A percentile compares a stretch with the other conserved stretches of the same genome.
These are phyloP conservation scores for Gliomastix tumulicola DNA, from an alignment of 2,329 filamentous ascomycete species.

Conservation along the genomic window DNA sequence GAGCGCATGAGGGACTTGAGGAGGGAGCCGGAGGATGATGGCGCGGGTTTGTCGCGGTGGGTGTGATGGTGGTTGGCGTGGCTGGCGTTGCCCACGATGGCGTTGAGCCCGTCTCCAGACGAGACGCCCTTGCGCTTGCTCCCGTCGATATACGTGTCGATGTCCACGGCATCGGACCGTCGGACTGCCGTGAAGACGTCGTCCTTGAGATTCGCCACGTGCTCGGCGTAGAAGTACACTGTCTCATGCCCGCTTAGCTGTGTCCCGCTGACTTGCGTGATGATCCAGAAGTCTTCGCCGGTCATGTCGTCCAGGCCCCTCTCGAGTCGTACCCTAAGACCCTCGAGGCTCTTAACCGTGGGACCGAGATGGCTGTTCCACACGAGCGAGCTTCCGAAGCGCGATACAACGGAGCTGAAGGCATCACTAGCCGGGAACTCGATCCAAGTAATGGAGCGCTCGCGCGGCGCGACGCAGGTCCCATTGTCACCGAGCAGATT, in stretches of 20 bases:
- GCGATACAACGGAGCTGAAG: slow-evolving; percentile 20
- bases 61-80: too few relatives aligned
- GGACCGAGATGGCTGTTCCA: slow-evolving; percentile 30
- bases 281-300: slow-evolving; percentile 50
- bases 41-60: slow-evolving; percentile 14
- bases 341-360: slow-evolving; percentile 44
- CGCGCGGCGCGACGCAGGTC: slow-evolving; percentile 65
- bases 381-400: slow-evolving; percentile 22
- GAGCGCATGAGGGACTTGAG: slow-evolving; percentile 39
- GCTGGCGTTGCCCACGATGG: slow-evolving; percentile 8
- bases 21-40: slow-evolving; percentile 27
- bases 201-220: slow-evolving; percentile 71
- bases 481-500: slow-evolving; percentile 70
- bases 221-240: slow-evolving; percentile 69
- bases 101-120: slow-evolving; percentile 10
- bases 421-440: slow-evolving; percentile 49
- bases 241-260: slow-evolving; percentile 82
- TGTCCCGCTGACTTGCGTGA: slow-evolving; percentile 75
- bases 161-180: slow-evolving; percentile 65
- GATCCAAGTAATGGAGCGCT: slow-evolving; percentile 62
- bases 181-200: slow-evolving; percentile 76
- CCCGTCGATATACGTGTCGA: slow-evolving; percentile 50
- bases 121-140: slow-evolving; percentile 16
- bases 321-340: slow-evolving; percentile 60
- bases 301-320: slow-evolving; percentile 43